Conservation (phyloP, 352 stramenopile species). For the Globisporangium ultimum region DNA sequence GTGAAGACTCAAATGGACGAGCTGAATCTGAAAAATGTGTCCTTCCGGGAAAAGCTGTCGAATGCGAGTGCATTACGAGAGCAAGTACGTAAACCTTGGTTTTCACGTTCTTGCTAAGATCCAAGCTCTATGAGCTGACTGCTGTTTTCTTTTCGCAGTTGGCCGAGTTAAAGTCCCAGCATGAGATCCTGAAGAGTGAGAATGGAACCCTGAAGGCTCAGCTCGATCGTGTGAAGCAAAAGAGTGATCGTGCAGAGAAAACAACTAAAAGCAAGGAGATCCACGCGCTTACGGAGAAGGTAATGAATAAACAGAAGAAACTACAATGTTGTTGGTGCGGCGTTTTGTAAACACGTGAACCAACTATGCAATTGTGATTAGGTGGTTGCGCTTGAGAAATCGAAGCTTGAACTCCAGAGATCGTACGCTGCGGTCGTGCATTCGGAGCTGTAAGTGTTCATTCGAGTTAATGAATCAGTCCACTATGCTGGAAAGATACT, state of each 20-base stretch:
- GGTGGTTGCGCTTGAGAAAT: conserved; percentile 30
- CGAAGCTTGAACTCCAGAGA: conserved; percentile 34
- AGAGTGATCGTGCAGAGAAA: conserved; percentile 23
- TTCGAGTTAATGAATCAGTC: background rate
- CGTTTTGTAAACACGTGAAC: conserved; percentile 1
- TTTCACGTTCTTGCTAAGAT: conserved; percentile 3
- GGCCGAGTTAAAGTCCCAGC: conserved; percentile 48
- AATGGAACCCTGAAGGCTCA: conserved; percentile 46
- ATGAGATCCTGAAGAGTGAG: conserved; percentile 45
- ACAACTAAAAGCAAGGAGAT: conserved; percentile 33
- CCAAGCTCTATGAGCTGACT: background rate
- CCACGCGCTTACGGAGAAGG: conserved; percentile 33
- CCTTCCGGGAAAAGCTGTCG: conserved; percentile 63
- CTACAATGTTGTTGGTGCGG: background rate
- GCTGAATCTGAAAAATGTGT: conserved; percentile 74
- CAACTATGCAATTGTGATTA: conserved; percentile 7
- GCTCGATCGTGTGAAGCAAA: conserved; percentile 35
- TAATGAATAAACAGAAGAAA: conserved; percentile 10
- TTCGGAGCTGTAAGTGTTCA: conserved; percentile 24
- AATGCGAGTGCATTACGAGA: conserved; percentile 60
- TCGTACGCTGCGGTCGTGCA: conserved; percentile 32
- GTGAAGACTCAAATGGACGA: conserved; percentile 73
- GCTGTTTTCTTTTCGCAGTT: conserved; percentile 28
- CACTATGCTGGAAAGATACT: background rate
- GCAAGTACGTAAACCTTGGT: conserved; percentile 36